Base-by-base conservation (phyloP, 768 basidiomycete genomes). In the Leucogyrophana mollusca region DNA sequence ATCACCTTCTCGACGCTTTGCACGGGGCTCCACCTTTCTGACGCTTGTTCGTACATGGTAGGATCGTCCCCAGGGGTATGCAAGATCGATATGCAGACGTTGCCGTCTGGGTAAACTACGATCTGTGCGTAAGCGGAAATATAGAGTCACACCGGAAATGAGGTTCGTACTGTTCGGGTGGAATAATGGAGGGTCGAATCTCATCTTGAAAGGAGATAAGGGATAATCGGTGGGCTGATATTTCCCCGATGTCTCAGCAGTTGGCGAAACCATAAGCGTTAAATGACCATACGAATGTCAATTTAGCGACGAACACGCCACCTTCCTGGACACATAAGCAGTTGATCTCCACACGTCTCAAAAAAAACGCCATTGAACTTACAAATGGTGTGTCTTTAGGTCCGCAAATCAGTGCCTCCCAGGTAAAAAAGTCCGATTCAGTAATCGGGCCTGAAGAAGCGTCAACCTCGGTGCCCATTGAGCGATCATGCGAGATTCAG, bases 121-220 rank as follows among this genome's bases (percentile, higher is more conserved):
- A 18, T n/a, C 33, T 20, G 38, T 25, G 21, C 16, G 13, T 30
- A 30, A 22, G 47, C 35, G 34, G 13, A 41, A 17, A 20, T 33
- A 34, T 27, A 21, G 47, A 59, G 45, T 32, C 45, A 46, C 40
- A 24, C n/a, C 40, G n/a, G 37, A 46, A 44, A 27, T 41, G 40
- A 30, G 38, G 23, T 43, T 70, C 88, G 67, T 55, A 95, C 96
- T 88, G 65, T 99, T 99, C 14, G 96, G 96, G 68, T 99, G 96
- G 68, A 97, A 90, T 45, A 99, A 66, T 2, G 95, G 94, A 3
- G 96, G 96, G 36, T 97, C 94, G 59, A 99, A 99, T 60, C 81
- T 92, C 96, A 99, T 98, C 73, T 94, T 97, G 84, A 98, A 98
- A 16, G 96, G 96, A 43, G 91, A 95, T 58, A 99, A 72, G 24